Percentiles rank a stretch among this genome's conserved stretches.
phyloP scores from a whole-genome alignment of 768 basidiomycete genomes.

The Xanthoconium stramineum region DNA sequence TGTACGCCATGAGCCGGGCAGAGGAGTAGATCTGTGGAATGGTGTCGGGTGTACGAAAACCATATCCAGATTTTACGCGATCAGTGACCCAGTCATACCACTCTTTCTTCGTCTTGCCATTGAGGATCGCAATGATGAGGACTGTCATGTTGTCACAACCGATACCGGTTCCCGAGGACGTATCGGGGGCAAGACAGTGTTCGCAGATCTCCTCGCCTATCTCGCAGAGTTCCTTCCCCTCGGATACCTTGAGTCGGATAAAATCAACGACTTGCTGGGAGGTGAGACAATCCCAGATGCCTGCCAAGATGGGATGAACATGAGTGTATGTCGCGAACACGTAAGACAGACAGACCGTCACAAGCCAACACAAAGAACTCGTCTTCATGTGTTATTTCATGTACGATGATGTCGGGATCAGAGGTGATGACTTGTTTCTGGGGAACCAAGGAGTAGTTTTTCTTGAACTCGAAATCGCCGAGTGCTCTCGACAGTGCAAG shows the following conservation, averaged over 20 bases:
- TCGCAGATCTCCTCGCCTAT: constrained; percentile 90
- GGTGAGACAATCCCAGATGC: constrained; percentile 96
- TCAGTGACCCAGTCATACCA: constrained; percentile 91
- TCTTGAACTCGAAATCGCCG: constrained; percentile 99
- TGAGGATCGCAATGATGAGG: constrained; percentile 82
- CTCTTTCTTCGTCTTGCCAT: constrained; percentile 83
- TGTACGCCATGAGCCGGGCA: constrained; percentile 60
- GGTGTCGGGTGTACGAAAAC: constrained; percentile 71
- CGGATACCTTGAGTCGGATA: constrained; percentile 74
- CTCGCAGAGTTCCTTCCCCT: constrained; percentile 74
- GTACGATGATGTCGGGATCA: constrained; percentile 85
- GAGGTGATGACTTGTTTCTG: constrained; percentile 95
- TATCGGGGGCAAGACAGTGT: constrained; percentile 91
- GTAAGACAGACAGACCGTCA: constrained; percentile 64
- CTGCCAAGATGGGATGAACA: constrained; percentile 38
- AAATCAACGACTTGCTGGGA: constrained; percentile 94
- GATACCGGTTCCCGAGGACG: constrained; percentile 84
- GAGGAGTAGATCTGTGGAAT: constrained; percentile 76
- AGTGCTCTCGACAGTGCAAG: constrained; percentile 92
- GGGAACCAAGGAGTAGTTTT: constrained; percentile 74
- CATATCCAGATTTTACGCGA: constrained; percentile 71
- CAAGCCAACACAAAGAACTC: constrained; percentile 97
- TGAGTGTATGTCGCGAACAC: neutral
- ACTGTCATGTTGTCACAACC: constrained; percentile 99
- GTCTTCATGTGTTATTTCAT: constrained; percentile 82